Evolutionary conservation across 2,329 filamentous ascomycete genomes (phyloP).

Genomic region (Oidium heveae): DNA sequence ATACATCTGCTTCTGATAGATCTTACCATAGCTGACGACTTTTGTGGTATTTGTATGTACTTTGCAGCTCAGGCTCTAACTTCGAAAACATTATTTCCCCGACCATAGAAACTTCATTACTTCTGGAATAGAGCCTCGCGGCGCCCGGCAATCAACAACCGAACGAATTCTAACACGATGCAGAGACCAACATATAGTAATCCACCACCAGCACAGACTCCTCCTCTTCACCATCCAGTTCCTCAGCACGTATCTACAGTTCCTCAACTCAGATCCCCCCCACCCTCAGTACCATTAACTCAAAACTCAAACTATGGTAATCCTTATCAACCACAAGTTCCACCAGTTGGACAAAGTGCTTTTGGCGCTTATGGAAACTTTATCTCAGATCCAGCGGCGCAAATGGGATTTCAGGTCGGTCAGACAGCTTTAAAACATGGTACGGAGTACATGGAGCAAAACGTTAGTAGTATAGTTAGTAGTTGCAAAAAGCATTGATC

Average conservation of each 20-base stretch:
- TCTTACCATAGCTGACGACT: too few relatives aligned
- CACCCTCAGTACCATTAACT: slow-evolving; percentile 40
- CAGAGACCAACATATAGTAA: slow-evolving; percentile 67
- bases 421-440: slow-evolving; percentile 78
- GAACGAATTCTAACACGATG: slow-evolving; percentile 24
- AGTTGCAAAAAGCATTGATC: background rate
- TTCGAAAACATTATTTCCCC: too few relatives aligned
- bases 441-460: slow-evolving; percentile 86
- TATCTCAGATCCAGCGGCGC: slow-evolving; percentile 84
- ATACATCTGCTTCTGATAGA: too few relatives aligned
- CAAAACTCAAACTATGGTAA: slow-evolving; percentile 38
- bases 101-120: too few relatives aligned
- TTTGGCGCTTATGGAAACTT: slow-evolving; percentile 68
- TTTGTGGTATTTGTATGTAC: too few relatives aligned
- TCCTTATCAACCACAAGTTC: slow-evolving; percentile 40
- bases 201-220: slow-evolving; percentile 42
- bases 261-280: slow-evolving; percentile 81
- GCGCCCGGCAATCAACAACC: too few relatives aligned
- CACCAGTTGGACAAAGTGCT: slow-evolving; percentile 20
- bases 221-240: slow-evolving; percentile 86
- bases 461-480: slow-evolving; percentile 28
- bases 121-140: too few relatives aligned
- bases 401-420: slow-evolving; percentile 84
- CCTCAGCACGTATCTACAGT: slow-evolving; percentile 97
- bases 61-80: too few relatives aligned